Percentiles rank a stretch among this genome's conserved stretches.
Evolutionary conservation across 805 yeast species (phyloP).

Genomic region (Candida nemodendra): DNA sequence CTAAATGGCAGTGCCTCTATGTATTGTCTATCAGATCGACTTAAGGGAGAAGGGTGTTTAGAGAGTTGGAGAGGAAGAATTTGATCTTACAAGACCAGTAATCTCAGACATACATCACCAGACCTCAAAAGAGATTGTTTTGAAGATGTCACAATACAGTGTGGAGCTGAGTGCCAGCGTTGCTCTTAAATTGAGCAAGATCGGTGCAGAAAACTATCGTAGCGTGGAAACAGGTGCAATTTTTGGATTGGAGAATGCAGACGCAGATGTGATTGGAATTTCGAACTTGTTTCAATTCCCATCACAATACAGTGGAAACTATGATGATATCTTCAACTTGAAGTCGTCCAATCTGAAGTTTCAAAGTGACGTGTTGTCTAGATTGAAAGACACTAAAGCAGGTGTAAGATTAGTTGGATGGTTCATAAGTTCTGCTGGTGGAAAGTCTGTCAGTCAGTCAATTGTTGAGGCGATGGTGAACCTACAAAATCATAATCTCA

Average conservation of each 20-base stretch:
- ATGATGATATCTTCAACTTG: constrained; percentile 56
- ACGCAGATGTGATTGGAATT: constrained; percentile 42
- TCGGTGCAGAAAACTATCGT: constrained; percentile 63
- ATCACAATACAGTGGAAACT: constrained; percentile 20
- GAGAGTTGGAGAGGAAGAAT: too few relatives aligned
- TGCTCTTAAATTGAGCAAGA: constrained; percentile 62
- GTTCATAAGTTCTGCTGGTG: constrained; percentile 71
- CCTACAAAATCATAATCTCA: constrained; percentile 43
- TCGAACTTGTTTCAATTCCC: constrained; percentile 73
- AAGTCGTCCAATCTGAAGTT: constrained; percentile 59
- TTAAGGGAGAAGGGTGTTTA: too few relatives aligned
- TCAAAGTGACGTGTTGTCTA: constrained; percentile 64
- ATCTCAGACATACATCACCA: too few relatives aligned
- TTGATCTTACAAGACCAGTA: too few relatives aligned
- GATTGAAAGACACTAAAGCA: constrained; percentile 58
- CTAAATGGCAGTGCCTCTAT: too few relatives aligned
- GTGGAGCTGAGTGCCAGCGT: constrained; percentile 51
- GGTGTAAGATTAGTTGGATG: constrained; percentile 78
- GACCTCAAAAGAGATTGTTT: too few relatives aligned
- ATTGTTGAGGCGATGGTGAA: constrained; percentile 68
- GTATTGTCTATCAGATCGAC: too few relatives aligned
- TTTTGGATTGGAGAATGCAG: constrained; percentile 62
- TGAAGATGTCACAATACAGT: constrained; percentile 13
- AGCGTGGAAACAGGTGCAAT: constrained; percentile 66
- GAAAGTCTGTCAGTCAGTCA: constrained; percentile 64